These are phyloP conservation scores for Psilocybe tampanensis DNA, from an alignment of 768 basidiomycete genomes.

Conservation along the genomic window DNA sequence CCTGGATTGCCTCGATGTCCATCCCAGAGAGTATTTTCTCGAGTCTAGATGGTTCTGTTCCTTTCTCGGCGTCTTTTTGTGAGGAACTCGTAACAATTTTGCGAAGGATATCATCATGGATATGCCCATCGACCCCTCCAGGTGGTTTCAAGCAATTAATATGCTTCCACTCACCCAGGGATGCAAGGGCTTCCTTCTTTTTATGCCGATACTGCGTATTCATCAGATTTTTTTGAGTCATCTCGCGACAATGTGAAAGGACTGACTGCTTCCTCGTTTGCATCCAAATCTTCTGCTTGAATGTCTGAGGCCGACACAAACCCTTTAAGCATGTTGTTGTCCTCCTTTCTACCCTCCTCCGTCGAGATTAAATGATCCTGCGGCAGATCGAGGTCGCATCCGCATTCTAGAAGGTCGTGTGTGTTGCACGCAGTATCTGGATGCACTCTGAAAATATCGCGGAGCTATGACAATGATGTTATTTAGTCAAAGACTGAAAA, in stretches of 20 bases:
- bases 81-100: slow-evolving; percentile 17
- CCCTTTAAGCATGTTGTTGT: slow-evolving; percentile 38
- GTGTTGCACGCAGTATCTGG: slow-evolving; percentile 82
- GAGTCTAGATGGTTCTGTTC: background rate
- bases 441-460: slow-evolving; percentile 91
- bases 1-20: slow-evolving; percentile 48
- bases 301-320: slow-evolving; percentile 73
- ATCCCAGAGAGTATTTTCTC: slow-evolving; percentile 26
- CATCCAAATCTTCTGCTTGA: slow-evolving; percentile 42
- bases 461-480: slow-evolving; percentile 56
- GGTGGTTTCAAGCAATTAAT: slow-evolving; percentile 65
- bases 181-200: slow-evolving; percentile 68
- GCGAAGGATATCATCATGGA: slow-evolving; percentile 70
- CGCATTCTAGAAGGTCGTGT: slow-evolving; percentile 88
- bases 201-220: slow-evolving; percentile 59
- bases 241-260: background rate
- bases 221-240: slow-evolving; percentile 6
- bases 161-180: slow-evolving; percentile 84
- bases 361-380: background rate
- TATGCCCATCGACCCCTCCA: slow-evolving; percentile 42
- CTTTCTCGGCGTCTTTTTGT: slow-evolving; percentile 1
- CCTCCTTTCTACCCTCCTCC: slow-evolving; percentile 23
- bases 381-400: slow-evolving; percentile 45
- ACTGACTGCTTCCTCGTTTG: slow-evolving; percentile 56
- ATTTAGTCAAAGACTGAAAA: background rate